Percentiles rank a stretch among this genome's conserved stretches.
Evolutionary conservation across 2,329 filamentous ascomycete genomes (phyloP).

Genomic region (Beauveria bassiana): DNA sequence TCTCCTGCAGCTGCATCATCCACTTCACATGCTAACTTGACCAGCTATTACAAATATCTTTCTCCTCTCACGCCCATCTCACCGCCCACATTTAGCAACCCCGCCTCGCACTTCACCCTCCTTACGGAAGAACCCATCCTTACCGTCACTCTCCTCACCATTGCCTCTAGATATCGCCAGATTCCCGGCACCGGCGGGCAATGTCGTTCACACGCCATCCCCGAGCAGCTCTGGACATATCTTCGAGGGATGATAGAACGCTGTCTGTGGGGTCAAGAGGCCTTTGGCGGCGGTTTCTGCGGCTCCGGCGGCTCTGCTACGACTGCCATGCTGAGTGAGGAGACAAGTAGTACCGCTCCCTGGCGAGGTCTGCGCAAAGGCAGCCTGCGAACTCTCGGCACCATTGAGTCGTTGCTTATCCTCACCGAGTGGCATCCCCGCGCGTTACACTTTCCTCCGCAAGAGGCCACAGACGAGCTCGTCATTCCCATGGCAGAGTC

Average conservation of each 20-base stretch:
- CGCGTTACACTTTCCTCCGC: conserved; percentile 85
- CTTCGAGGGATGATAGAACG: conserved; percentile 91
- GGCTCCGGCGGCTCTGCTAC: conserved; percentile 46
- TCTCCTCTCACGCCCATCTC: conserved; percentile 91
- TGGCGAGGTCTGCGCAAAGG: conserved; percentile 65
- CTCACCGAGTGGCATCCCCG: conserved; percentile 96
- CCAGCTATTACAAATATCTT: conserved; percentile 80
- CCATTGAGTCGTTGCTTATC: conserved; percentile 88
- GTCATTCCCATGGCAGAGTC: conserved; percentile 54
- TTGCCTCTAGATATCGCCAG: conserved; percentile 78
- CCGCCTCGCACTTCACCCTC: conserved; percentile 70
- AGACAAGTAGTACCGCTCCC: conserved; percentile 61
- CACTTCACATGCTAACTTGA: neutral
- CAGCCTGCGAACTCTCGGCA: conserved; percentile 81
- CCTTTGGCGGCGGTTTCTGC: conserved; percentile 83
- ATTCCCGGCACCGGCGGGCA: conserved; percentile 72
- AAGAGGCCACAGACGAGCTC: conserved; percentile 64
- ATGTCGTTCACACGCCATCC: conserved; percentile 82
- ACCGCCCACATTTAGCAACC: conserved; percentile 79
- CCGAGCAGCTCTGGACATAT: conserved; percentile 92
- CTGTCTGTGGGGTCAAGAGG: conserved; percentile 91
- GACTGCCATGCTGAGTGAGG: conserved; percentile 38
- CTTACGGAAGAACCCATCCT: conserved; percentile 89
- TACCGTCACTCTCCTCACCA: conserved; percentile 82
- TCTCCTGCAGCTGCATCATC: neutral